phyloP scores from a whole-genome alignment of 805 yeast species.

The Ogataea trehaloabstinens region DNA sequence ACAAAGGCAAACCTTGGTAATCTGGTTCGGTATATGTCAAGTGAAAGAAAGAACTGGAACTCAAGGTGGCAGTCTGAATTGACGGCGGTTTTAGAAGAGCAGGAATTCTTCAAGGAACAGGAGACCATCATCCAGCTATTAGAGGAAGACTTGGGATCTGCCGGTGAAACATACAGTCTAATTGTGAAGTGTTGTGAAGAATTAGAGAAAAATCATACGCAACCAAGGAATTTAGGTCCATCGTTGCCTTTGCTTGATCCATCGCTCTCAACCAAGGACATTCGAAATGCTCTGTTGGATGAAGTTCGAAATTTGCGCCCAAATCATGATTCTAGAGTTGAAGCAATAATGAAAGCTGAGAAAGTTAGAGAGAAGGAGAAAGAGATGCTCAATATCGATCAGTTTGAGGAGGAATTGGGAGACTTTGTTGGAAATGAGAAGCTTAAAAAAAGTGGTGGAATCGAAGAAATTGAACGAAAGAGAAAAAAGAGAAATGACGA shows the following conservation, averaged over 20 bases:
- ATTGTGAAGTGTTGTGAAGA: constrained; percentile 82
- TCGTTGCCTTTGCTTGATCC: constrained; percentile 47
- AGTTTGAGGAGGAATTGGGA: constrained; percentile 82
- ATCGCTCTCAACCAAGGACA: constrained; percentile 53
- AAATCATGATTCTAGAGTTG: constrained; percentile 78
- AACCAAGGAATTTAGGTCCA: constrained; percentile 21
- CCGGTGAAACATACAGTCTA: constrained; percentile 75
- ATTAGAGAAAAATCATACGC: constrained; percentile 52
- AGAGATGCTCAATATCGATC: constrained; percentile 51
- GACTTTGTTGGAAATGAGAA: constrained; percentile 77
- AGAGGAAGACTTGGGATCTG: constrained; percentile 75
- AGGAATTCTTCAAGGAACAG: constrained; percentile 85
- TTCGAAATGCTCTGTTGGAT: constrained; percentile 73
- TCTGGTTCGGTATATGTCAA: constrained; percentile 59
- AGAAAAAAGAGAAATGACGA: constrained; percentile 69
- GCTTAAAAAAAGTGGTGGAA: constrained; percentile 82
- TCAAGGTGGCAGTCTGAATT: constrained; percentile 89
- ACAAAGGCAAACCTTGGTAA: constrained; percentile 53
- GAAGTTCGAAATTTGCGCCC: constrained; percentile 82
- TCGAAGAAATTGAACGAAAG: constrained; percentile 76
- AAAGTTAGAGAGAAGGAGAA: constrained; percentile 70
- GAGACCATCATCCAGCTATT: constrained; percentile 81
- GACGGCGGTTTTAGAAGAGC: constrained; percentile 89
- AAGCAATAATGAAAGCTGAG: constrained; percentile 88
- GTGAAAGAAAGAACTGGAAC: constrained; percentile 84